Percentiles rank a stretch among this genome's conserved stretches.
phyloP scores from a whole-genome alignment of 768 basidiomycete genomes.

The Termitomyces bulborhizus region DNA sequence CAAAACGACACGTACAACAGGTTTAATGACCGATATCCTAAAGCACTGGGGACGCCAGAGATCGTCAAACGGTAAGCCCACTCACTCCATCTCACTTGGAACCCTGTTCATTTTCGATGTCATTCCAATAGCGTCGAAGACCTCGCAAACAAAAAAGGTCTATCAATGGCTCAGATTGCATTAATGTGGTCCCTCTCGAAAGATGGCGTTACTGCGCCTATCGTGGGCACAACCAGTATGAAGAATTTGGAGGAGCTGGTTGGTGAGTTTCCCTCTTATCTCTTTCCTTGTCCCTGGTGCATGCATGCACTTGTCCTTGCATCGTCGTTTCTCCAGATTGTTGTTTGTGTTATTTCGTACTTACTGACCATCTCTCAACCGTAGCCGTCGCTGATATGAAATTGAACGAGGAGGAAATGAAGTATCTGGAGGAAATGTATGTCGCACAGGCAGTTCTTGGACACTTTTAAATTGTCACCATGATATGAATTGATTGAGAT shows the following conservation, averaged over 20 bases:
- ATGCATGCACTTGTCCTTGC: neutral
- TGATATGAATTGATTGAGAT: neutral
- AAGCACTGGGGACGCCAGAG: slow-evolving; percentile 22
- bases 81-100: neutral
- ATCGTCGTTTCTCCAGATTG: neutral
- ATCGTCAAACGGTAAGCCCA: slow-evolving; percentile 30
- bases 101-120: neutral
- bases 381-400: slow-evolving; percentile 38
- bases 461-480: neutral
- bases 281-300: neutral
- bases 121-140: slow-evolving; percentile 39
- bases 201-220: slow-evolving; percentile 49
- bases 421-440: slow-evolving; percentile 51
- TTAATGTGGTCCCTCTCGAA: slow-evolving; percentile 46
- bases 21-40: slow-evolving; percentile 17
- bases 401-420: slow-evolving; percentile 50
- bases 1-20: slow-evolving; percentile 4
- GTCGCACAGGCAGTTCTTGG: neutral
- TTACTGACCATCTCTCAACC: neutral
- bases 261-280: slow-evolving; percentile 20
- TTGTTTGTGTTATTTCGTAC: neutral
- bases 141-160: slow-evolving; percentile 43
- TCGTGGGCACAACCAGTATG: slow-evolving; percentile 48
- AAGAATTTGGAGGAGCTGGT: slow-evolving; percentile 48
- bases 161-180: slow-evolving; percentile 53